phyloP scores from a whole-genome alignment of 1,284 basidiomycete genomes.

The Cryptococcus wingfieldii region DNA sequence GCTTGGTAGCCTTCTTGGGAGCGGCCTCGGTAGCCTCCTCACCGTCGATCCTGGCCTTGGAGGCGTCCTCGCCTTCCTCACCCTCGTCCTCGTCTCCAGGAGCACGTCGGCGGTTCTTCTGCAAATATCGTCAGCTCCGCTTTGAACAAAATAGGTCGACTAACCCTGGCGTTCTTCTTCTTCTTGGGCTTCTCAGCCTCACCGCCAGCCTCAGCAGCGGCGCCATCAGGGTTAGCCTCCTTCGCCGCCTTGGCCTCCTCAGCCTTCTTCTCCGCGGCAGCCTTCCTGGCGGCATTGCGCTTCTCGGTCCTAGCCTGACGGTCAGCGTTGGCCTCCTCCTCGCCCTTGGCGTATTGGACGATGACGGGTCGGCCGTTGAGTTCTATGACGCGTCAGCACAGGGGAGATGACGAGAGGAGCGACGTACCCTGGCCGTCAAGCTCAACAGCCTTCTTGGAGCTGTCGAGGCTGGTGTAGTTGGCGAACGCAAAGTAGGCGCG shows the following conservation, averaged over 20 bases:
- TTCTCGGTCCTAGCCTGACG: constrained; percentile 49
- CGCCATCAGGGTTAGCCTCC: constrained; percentile 38
- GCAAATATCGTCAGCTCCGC: constrained; percentile 5
- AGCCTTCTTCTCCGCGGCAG: constrained; percentile 29
- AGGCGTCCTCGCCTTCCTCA: constrained; percentile 21
- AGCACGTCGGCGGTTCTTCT: constrained; percentile 37
- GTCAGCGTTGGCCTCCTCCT: constrained; percentile 67
- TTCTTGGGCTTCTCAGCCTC: constrained; percentile 38
- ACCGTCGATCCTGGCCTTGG: constrained; percentile 14
- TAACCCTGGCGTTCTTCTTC: constrained; percentile 21
- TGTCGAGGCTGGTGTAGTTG: constrained; percentile 70
- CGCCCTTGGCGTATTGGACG: constrained; percentile 86
- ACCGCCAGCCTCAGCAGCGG: constrained; percentile 40
- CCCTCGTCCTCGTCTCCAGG: constrained; percentile 42
- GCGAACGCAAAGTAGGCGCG: constrained; percentile 84
- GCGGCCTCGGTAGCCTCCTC: background rate
- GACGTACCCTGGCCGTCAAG: constrained; percentile 66
- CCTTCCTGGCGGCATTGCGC: constrained; percentile 27
- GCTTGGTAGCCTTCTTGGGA: constrained; percentile 31
- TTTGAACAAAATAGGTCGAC: background rate
- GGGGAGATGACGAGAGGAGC: background rate
- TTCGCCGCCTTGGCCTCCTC: constrained; percentile 27
- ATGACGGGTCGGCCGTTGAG: constrained; percentile 81
- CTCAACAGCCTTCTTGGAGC: constrained; percentile 80
- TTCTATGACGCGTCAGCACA: constrained; percentile 44